phyloP scores from a whole-genome alignment of 805 yeast genomes.

The Kluyveromyces starmeri region DNA sequence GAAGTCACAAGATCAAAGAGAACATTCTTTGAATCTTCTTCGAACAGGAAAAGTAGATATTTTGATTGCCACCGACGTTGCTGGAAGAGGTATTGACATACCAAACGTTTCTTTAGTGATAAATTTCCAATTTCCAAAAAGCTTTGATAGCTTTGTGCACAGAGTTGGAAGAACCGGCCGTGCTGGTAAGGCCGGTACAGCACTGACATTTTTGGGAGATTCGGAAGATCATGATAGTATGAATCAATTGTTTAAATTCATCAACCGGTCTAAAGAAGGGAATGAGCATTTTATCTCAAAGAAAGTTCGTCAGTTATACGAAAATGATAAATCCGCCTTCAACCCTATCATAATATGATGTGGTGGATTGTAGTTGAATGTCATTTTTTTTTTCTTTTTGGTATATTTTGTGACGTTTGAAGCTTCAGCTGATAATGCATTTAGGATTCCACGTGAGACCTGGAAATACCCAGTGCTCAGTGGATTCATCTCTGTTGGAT shows the following conservation, averaged over 20 bases:
- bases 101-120: constrained; percentile 76
- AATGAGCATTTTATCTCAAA: constrained; percentile 14
- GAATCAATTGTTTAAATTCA: constrained; percentile 29
- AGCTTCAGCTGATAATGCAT: constrained; percentile 2
- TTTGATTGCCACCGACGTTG: constrained; percentile 88
- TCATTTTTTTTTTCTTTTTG: too few species aligned
- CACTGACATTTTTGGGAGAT: constrained; percentile 61
- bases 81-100: constrained; percentile 94
- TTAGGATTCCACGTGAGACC: constrained; percentile 2
- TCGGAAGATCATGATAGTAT: constrained; percentile 45
- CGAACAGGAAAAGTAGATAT: constrained; percentile 47
- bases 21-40: constrained; percentile 57
- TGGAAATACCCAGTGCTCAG: constrained; percentile 2
- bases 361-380: neutral
- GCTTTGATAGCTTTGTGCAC: constrained; percentile 79
- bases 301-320: constrained; percentile 11
- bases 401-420: too few species aligned
- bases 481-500: neutral
- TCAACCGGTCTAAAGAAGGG: constrained; percentile 31
- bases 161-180: constrained; percentile 96
- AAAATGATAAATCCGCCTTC: constrained; percentile 10
- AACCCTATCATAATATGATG: constrained; percentile 7
- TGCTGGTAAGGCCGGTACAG: constrained; percentile 75
- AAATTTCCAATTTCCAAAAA: constrained; percentile 74
- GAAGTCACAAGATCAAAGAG: constrained; percentile 78